A percentile compares a stretch with the other conserved stretches of the same genome.
Conservation (phyloP, 1,284 basidiomycete species). For the Heterobasidion irregulare region DNA sequence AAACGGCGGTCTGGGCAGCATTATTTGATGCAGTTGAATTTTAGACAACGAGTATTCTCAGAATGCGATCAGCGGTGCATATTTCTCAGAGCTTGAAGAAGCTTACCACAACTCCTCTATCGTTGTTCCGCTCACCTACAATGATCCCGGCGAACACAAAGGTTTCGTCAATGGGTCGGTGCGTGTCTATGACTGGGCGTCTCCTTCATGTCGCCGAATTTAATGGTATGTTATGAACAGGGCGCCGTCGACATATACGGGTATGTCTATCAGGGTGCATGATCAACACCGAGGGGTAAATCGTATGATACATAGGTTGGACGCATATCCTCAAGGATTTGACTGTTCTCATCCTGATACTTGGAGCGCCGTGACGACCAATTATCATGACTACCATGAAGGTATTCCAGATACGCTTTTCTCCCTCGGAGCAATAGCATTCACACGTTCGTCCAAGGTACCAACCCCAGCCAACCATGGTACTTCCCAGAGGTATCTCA, state of each 20-base stretch:
- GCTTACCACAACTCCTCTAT: constrained; percentile 48
- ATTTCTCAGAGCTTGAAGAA: constrained; percentile 56
- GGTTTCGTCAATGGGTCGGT: constrained; percentile 67
- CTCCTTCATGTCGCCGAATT: not conserved
- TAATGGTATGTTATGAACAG: constrained; percentile 9
- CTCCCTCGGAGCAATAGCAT: not conserved
- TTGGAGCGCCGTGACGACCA: constrained; percentile 51
- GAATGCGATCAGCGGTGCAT: constrained; percentile 40
- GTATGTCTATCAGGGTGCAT: constrained; percentile 17
- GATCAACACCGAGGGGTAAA: not conserved
- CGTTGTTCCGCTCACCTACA: constrained; percentile 67
- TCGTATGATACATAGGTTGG: constrained; percentile 22
- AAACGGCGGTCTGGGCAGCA: not conserved
- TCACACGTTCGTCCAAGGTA: constrained; percentile 3
- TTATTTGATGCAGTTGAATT: not conserved
- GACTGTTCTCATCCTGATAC: constrained; percentile 59
- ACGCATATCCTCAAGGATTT: constrained; percentile 66
- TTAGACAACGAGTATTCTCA: constrained; percentile 77
- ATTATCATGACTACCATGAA: constrained; percentile 52
- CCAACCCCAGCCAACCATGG: constrained; percentile 51
- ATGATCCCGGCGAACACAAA: constrained; percentile 48
- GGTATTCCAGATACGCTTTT: constrained; percentile 3
- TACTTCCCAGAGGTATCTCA: constrained; percentile 50
- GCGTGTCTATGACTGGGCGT: not conserved
- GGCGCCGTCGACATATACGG: constrained; percentile 49